Percentiles rank a stretch among this genome's conserved stretches.
Evolutionary conservation across 1,284 basidiomycete species (phyloP).

Genomic region (Trichosporon sp.): DNA sequence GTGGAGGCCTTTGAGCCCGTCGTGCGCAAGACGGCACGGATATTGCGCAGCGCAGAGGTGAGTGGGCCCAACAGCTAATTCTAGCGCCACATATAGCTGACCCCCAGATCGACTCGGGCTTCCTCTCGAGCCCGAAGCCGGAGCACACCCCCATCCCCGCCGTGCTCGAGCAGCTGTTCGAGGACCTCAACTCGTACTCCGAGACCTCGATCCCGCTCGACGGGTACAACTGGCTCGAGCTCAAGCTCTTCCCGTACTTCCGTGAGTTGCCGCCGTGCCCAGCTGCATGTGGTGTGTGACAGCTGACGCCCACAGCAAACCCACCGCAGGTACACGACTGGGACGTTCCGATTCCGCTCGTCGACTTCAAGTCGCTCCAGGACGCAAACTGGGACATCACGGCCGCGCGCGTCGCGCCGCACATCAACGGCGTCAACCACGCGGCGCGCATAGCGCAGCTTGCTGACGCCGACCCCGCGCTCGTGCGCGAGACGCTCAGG

Average conservation of each 20-base stretch:
- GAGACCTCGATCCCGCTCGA: constrained; percentile 88
- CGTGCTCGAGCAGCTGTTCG: constrained; percentile 92
- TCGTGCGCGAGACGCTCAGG: constrained; percentile 81
- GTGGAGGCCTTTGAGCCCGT: constrained; percentile 93
- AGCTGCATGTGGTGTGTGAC: neutral
- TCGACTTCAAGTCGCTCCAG: constrained; percentile 71
- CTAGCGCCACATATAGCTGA: neutral
- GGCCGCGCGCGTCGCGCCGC: constrained; percentile 66
- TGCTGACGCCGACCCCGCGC: constrained; percentile 79
- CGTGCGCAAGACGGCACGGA: constrained; percentile 87
- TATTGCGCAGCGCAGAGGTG: constrained; percentile 82
- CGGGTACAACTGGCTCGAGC: constrained; percentile 81
- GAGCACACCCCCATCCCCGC: constrained; percentile 66
- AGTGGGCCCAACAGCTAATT: too few species aligned
- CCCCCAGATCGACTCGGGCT: constrained; percentile 75
- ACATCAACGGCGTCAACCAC: constrained; percentile 22
- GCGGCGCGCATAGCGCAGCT: constrained; percentile 82
- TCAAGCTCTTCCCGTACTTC: constrained; percentile 95
- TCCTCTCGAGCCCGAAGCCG: constrained; percentile 71
- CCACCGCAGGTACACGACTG: constrained; percentile 85
- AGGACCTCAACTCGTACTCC: constrained; percentile 94
- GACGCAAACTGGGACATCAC: constrained; percentile 97
- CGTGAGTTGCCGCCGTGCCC: constrained; percentile 45
- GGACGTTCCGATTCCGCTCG: constrained; percentile 89
- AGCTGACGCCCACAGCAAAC: constrained; percentile 56